Conservation (phyloP, 768 basidiomycete species). For the Hemileccinum rubropunctum region DNA sequence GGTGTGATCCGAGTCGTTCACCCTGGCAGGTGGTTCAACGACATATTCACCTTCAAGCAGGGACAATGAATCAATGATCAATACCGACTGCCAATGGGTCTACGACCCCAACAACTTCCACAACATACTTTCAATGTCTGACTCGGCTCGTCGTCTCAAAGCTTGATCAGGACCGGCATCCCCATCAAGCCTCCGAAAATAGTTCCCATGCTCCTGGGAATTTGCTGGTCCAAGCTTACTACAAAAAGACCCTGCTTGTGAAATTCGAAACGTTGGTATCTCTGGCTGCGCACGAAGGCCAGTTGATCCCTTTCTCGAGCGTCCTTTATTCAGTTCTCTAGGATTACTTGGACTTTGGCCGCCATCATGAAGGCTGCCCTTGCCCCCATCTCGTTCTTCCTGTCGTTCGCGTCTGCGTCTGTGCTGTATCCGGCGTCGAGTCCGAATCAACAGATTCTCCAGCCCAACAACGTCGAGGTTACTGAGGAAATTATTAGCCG, state of each 20-base stretch:
- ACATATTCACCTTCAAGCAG: slow-evolving; percentile 70
- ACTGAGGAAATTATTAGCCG: slow-evolving; percentile 1
- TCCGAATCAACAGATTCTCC: slow-evolving; percentile 1
- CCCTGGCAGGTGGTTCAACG: slow-evolving; percentile 32
- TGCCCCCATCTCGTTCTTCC: not conserved
- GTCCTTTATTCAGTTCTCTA: too few relatives aligned
- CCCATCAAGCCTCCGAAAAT: too few relatives aligned
- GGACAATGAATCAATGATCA: not conserved
- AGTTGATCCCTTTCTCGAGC: too few relatives aligned
- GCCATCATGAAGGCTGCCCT: not conserved
- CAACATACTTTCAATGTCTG: too few relatives aligned
- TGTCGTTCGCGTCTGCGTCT: not conserved
- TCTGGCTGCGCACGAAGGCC: too few relatives aligned
- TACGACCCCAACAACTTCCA: not conserved
- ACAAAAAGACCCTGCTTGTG: too few relatives aligned
- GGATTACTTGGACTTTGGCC: not conserved
- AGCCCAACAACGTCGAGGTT: not conserved
- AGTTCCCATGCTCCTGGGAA: too few relatives aligned
- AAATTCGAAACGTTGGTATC: too few relatives aligned
- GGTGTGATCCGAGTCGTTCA: slow-evolving; percentile 15
- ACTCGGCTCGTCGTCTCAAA: too few relatives aligned
- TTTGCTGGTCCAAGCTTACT: too few relatives aligned
- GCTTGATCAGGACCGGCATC: too few relatives aligned
- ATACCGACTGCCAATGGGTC: not conserved
- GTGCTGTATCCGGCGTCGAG: not conserved